Base-by-base conservation (phyloP, 2,329 filamentous ascomycete species). In the Ophiostoma pallidulum region DNA sequence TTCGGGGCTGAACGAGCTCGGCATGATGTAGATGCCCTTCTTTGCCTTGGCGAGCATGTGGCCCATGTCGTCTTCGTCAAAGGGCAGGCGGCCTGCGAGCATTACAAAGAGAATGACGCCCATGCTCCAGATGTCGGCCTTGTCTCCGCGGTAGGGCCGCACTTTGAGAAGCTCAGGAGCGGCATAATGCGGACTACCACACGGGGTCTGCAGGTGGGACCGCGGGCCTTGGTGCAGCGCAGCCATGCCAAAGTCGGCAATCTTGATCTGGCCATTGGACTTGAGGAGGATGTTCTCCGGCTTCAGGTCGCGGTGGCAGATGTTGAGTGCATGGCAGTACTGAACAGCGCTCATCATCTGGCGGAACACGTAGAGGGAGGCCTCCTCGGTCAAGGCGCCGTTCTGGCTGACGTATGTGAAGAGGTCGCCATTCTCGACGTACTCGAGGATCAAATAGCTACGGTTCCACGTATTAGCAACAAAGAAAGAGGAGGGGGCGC, bases 221-320 rank as follows among this genome's bases (percentile, higher is more conserved):
- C 80, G 83, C 20, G 79, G 75, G 4, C 86, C 86, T 62, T 97
- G 91, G 53, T 83, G 79, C 36, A 97, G 72, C 4, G 91, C 91
- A 38, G 92, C 92, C 90, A 98, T 96, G 36, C 92, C 91, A 64
- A 98, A 98, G 64, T 98, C 92, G 44, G 91, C 91, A 57, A 98
- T 82, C 66, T 97, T 98, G 63, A 97, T 81, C 49, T 86, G 80
- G 45, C 83, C 76, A 40, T 82, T 71, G 3, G 72, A 71, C 49
- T 89, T 89, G 43, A 98, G 74, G 16, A 98, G 73, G 39, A 98
- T 96, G 58, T 98, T 98, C 66, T 98, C 92, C 0, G 90, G 92
- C 66, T 98, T 98, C 45, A 98, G 72, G 58, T 98, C 92, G 20
- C 92, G 85, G 62, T 98, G 92, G 62, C 90, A 95, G 53, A 98